Conservation (phyloP, 2,329 filamentous ascomycete genomes). For the Colletotrichum liriopes region DNA sequence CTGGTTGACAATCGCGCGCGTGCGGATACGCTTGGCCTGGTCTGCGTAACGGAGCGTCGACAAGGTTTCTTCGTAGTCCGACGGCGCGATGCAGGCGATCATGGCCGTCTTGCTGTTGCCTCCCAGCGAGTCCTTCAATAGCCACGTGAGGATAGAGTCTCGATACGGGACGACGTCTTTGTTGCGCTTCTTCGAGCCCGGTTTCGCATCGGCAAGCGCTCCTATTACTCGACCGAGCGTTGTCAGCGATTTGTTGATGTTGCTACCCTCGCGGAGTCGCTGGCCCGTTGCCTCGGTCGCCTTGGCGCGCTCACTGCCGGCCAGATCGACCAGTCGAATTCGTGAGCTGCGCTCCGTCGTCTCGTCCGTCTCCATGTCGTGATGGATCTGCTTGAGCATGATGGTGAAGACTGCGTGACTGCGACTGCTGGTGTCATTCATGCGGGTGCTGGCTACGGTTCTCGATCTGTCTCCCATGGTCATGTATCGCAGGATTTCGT, state of each 20-base stretch:
- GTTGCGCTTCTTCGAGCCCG: conserved; percentile 66
- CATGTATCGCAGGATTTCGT: conserved; percentile 93
- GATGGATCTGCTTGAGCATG: conserved; percentile 97
- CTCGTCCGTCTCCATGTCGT: conserved; percentile 97
- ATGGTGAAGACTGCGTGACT: conserved; percentile 99
- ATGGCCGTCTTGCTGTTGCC: conserved; percentile 99
- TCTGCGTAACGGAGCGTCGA: conserved; percentile 97
- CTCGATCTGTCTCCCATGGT: conserved; percentile 89
- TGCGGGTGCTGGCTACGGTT: conserved; percentile 94
- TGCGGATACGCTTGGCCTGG: conserved; percentile 97
- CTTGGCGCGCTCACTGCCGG: conserved; percentile 95
- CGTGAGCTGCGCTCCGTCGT: conserved; percentile 95
- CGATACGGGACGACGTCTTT: conserved; percentile 87
- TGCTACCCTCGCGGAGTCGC: conserved; percentile 92
- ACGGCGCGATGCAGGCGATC: conserved; percentile 97
- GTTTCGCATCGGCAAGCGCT: conserved; percentile 83
- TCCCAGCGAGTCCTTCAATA: conserved; percentile 94
- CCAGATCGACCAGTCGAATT: conserved; percentile 94
- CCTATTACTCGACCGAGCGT: conserved; percentile 97
- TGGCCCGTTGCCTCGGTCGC: conserved; percentile 95
- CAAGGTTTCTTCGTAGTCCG: conserved; percentile 97
- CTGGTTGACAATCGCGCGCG: conserved; percentile 94
- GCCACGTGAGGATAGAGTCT: conserved; percentile 87
- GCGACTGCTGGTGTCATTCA: conserved; percentile 98
- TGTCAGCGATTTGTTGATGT: conserved; percentile 99